phyloP scores from a whole-genome alignment of 164 flowering plant species.

The Cinnamomum chago region DNA sequence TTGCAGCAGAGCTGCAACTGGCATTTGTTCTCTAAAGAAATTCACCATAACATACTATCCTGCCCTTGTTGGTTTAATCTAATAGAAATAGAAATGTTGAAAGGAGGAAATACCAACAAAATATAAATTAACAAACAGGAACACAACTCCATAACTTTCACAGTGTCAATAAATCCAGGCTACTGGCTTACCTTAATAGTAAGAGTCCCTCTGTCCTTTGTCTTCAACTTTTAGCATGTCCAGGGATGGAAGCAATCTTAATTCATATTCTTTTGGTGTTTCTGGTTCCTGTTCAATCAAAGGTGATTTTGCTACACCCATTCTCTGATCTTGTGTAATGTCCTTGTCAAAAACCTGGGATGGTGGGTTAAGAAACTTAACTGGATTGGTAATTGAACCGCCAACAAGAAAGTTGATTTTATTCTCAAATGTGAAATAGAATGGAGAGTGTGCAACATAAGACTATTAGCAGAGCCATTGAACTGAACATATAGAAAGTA shows the following conservation, averaged over 20 bases:
- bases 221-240: conserved; percentile 87
- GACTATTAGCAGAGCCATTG: not conserved
- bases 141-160: not conserved
- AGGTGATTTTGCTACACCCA: conserved; percentile 79
- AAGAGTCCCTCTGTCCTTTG: conserved; percentile 81
- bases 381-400: not conserved
- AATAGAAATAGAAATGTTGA: no score
- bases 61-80: no score
- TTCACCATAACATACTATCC: no score
- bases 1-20: no score
- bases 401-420: not conserved
- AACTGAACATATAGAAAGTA: not conserved
- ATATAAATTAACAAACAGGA: not conserved
- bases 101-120: not conserved
- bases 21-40: no score
- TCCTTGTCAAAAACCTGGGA: conserved; percentile 83
- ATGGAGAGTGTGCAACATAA: not conserved
- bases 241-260: conserved; percentile 66
- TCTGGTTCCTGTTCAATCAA: conserved; percentile 60
- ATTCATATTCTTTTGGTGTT: conserved; percentile 47
- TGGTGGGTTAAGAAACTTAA: conserved; percentile 2
- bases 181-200: conserved; percentile 57
- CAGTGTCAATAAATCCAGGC: not conserved
- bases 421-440: not conserved
- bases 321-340: conserved; percentile 77